phyloP scores from a whole-genome alignment of 176 grass and related monocot genomes.

The Avena sativa region DNA sequence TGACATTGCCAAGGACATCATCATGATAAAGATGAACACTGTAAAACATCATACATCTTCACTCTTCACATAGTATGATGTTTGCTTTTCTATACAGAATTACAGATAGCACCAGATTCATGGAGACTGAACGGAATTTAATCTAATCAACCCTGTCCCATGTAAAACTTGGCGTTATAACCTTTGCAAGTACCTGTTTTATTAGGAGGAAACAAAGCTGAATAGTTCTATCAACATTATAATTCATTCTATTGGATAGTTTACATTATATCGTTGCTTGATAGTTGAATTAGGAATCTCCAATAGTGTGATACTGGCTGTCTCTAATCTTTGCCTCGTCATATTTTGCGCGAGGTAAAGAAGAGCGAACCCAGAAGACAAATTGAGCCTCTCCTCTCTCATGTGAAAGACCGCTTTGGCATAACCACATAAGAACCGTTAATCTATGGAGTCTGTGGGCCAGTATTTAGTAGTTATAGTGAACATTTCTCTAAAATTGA shows the following conservation, averaged over 20 bases:
- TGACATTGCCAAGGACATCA: constrained; percentile 7
- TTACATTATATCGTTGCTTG: constrained; percentile 22
- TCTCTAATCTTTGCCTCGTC: not conserved
- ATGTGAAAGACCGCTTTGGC: not conserved
- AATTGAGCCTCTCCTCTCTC: not conserved
- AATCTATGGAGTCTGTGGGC: not conserved
- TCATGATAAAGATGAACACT: constrained; percentile 26
- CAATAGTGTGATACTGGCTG: not conserved
- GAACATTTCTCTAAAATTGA: not conserved
- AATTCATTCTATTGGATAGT: constrained; percentile 1
- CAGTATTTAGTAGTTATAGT: not conserved
- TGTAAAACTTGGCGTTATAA: constrained; percentile 23
- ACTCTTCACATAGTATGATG: not conserved
- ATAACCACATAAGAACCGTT: not conserved
- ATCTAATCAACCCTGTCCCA: constrained; percentile 28
- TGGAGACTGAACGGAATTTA: not conserved
- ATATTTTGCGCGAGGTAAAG: not conserved
- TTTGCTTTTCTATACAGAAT: constrained; percentile 21
- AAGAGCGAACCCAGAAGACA: not conserved
- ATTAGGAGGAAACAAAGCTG: constrained; percentile 12
- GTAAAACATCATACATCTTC: constrained; percentile 10
- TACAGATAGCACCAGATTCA: constrained; percentile 1
- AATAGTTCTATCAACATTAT: constrained; percentile 28
- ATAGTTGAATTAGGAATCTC: constrained; percentile 18
- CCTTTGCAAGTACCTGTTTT: not conserved